Conservation (phyloP, 257 asterid genomes). For the Solanum medicagineum region DNA sequence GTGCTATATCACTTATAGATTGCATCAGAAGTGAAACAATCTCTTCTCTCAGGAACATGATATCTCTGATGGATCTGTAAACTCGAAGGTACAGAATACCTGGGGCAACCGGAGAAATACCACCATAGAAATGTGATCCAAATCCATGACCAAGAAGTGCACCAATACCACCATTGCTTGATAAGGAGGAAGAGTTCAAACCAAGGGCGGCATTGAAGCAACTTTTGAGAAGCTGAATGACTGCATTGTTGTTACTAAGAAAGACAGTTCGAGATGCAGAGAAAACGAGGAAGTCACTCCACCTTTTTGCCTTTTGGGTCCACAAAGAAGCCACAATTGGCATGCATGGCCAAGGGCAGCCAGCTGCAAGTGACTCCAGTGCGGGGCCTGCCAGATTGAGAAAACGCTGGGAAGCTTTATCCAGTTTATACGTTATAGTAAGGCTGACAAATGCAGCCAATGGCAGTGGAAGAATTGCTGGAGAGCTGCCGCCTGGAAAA, state of each 20-base stretch:
- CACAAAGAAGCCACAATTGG: constrained; percentile 91
- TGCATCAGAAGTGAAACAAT: constrained; percentile 63
- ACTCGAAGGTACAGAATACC: constrained; percentile 83
- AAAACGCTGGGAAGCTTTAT: constrained; percentile 83
- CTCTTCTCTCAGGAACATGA: constrained; percentile 81
- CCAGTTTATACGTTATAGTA: constrained; percentile 93
- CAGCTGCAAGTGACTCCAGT: constrained; percentile 91
- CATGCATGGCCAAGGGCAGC: constrained; percentile 99
- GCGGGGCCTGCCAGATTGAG: constrained; percentile 97
- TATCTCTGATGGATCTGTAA: constrained; percentile 65
- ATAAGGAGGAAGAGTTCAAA: constrained; percentile 35
- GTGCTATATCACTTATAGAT: constrained; percentile 57
- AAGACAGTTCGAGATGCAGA: constrained; percentile 95
- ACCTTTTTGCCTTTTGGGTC: constrained; percentile 89
- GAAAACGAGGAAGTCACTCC: constrained; percentile 90
- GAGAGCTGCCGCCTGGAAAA: constrained; percentile 66
- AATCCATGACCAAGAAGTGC: constrained; percentile 96
- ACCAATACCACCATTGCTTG: constrained; percentile 80
- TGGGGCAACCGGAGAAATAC: constrained; percentile 89
- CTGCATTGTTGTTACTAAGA: constrained; percentile 84
- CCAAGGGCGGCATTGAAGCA: constrained; percentile 71
- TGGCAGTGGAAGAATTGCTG: constrained; percentile 88
- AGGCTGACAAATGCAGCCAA: constrained; percentile 97
- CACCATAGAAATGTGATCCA: constrained; percentile 81
- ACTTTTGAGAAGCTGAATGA: constrained; percentile 75